These are phyloP conservation scores for Cornus kousa DNA, from an alignment of 148 eudicot species.

Conservation along the genomic window DNA sequence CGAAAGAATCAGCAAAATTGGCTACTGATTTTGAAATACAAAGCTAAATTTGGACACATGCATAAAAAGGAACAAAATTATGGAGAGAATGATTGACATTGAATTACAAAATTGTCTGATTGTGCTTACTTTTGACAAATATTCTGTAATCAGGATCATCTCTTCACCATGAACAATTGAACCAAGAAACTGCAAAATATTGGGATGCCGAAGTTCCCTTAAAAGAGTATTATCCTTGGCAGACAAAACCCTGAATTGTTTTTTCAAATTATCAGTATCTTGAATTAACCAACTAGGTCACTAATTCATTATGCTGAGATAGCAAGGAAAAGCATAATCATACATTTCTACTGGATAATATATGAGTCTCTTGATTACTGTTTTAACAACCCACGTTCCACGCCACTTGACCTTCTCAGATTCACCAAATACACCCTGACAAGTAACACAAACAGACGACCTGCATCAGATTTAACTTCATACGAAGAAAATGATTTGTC, in stretches of 20 bases:
- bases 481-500: neutral
- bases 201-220: conserved; percentile 47
- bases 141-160: conserved; percentile 44
- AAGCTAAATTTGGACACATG: neutral
- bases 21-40: neutral
- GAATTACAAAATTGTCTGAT: no score
- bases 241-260: conserved; percentile 29
- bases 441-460: neutral
- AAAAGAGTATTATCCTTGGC: conserved; percentile 38
- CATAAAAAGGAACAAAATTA: neutral
- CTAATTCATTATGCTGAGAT: neutral
- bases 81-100: neutral
- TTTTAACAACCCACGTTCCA: conserved; percentile 44
- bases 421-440: conserved; percentile 34
- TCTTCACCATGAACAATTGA: conserved; percentile 42
- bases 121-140: conserved; percentile 29
- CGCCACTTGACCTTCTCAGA: conserved; percentile 45
- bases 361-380: conserved; percentile 30
- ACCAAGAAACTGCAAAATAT: conserved; percentile 46
- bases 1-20: neutral
- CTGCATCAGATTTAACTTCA: neutral
- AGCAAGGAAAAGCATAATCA: neutral
- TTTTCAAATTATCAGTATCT: neutral
- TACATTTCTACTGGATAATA: conserved; percentile 32
- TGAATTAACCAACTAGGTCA: neutral